Conservation (phyloP, 148 eudicot genomes). For the Bassia scoparia region DNA sequence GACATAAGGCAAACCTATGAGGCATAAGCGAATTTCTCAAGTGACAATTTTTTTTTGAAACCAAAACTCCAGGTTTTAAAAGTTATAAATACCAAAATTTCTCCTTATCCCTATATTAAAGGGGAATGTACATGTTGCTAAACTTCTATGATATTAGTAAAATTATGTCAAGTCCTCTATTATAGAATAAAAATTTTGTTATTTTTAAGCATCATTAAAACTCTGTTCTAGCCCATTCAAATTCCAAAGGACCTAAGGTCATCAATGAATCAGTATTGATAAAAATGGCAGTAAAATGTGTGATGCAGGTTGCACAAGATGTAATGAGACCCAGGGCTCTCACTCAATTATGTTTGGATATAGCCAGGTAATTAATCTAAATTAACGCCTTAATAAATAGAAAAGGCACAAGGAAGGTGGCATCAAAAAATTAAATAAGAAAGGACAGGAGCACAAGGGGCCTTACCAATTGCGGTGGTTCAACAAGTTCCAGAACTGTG, state of each 20-base stretch:
- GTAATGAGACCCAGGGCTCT: background rate
- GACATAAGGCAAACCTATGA: no score
- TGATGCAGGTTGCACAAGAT: background rate
- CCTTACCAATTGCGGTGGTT: slow-evolving; percentile 83
- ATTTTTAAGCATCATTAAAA: no score
- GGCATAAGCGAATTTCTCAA: no score
- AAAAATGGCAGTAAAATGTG: background rate
- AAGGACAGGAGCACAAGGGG: background rate
- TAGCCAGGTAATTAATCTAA: background rate
- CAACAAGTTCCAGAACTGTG: slow-evolving; percentile 70
- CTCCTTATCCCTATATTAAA: background rate
- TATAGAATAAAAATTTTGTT: no score
- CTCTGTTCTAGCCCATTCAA: no score
- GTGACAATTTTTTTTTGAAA: no score
- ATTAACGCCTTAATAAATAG: background rate
- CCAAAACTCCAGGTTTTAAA: no score
- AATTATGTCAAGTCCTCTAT: no score
- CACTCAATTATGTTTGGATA: background rate
- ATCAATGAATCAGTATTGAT: background rate
- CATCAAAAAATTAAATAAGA: background rate
- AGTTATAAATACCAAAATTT: no score
- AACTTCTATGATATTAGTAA: background rate
- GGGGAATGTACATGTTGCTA: background rate
- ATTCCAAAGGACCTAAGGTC: background rate
- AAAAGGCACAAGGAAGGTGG: background rate